Conservation (phyloP, 1,139 yeast genomes). For the Yamadazyma triangularis region DNA sequence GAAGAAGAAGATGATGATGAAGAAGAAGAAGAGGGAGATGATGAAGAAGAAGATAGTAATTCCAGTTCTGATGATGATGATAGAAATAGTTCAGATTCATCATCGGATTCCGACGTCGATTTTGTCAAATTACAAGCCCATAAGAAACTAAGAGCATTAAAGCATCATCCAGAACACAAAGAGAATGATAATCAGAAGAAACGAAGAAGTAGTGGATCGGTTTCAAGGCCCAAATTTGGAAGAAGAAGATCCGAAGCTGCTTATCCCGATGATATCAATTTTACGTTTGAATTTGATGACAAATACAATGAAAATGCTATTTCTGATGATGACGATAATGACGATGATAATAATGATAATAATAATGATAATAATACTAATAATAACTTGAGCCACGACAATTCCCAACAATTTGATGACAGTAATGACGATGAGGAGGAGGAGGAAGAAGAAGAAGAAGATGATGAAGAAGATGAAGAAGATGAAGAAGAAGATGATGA, state of each 20-base stretch:
- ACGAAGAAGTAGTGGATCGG: conserved; percentile 13
- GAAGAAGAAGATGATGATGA: no score
- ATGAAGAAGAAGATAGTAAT: conserved; percentile 20
- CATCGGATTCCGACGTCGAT: conserved; percentile 70
- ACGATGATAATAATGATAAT: no score
- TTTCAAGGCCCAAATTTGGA: conserved; percentile 27
- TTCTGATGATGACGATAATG: conserved; percentile 17
- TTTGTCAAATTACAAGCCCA: conserved; percentile 68
- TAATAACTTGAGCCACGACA: no score
- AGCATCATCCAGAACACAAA: conserved; percentile 26
- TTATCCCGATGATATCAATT: conserved; percentile 48
- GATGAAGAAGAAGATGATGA: conserved; percentile 52
- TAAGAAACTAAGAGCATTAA: conserved; percentile 51
- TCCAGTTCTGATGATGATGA: conserved; percentile 31
- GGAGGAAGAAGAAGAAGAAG: conserved; percentile 40
- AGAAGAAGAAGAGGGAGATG: conserved; percentile 25
- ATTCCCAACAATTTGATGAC: no score
- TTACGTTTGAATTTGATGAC: conserved; percentile 54
- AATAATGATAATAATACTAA: conserved; percentile 13
- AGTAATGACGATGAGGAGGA: conserved; percentile 52
- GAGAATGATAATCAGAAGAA: conserved; percentile 13
- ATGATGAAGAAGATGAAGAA: conserved; percentile 42
- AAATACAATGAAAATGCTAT: conserved; percentile 15
- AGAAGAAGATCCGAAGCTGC: conserved; percentile 38
- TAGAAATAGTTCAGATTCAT: conserved; percentile 22